phyloP scores from a whole-genome alignment of 106 monocot species.

The Phalaenopsis aphrodite region DNA sequence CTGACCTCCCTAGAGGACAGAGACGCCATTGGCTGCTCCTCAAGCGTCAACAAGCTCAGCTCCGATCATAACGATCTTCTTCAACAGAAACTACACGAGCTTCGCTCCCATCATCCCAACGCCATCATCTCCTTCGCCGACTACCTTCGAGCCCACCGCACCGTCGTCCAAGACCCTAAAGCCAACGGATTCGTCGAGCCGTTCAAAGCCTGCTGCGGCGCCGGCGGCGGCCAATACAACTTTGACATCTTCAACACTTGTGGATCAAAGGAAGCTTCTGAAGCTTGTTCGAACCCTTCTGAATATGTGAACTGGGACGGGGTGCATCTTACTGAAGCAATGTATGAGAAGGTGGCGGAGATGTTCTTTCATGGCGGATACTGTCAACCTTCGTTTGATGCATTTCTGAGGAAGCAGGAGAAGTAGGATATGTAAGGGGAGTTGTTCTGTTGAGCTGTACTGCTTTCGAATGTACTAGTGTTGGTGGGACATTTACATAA shows the following conservation, averaged over 20 bases:
- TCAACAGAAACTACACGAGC: slow-evolving; percentile 27
- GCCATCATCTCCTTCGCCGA: slow-evolving; percentile 80
- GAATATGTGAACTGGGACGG: slow-evolving; percentile 93
- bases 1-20: slow-evolving; percentile 36
- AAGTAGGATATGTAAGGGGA: no score
- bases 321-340: slow-evolving; percentile 81
- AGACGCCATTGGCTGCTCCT: slow-evolving; percentile 55
- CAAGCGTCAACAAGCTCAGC: slow-evolving; percentile 41
- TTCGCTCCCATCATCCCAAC: slow-evolving; percentile 32
- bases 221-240: slow-evolving; percentile 65
- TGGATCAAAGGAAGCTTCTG: slow-evolving; percentile 43
- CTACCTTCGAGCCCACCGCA: slow-evolving; percentile 52
- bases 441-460: no score
- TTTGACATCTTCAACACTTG: slow-evolving; percentile 69
- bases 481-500: no score
- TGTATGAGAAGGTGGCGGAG: slow-evolving; percentile 61
- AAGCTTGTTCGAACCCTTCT: slow-evolving; percentile 44
- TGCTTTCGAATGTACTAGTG: no score
- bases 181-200: slow-evolving; percentile 58
- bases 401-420: no score
- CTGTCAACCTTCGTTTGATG: slow-evolving; percentile 38
- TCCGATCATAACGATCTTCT: slow-evolving; percentile 47
- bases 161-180: slow-evolving; percentile 40
- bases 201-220: slow-evolving; percentile 69
- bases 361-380: slow-evolving; percentile 61